Evolutionary conservation across 306 rosid species (phyloP), one percentile per base, ranked within the genome.

Genomic region (Vachellia pachyceras): DNA sequence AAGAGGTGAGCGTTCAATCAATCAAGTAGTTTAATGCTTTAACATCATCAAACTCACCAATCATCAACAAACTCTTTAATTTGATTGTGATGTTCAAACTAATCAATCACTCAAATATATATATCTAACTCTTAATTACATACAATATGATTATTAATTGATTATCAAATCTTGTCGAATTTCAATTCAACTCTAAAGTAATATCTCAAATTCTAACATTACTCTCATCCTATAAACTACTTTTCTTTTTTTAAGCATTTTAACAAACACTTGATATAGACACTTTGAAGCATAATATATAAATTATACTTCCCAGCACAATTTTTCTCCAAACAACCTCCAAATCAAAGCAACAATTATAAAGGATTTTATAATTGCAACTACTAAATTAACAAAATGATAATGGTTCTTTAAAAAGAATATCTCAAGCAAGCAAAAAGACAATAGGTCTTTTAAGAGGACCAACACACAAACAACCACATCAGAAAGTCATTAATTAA

Each of bases 41-140:
- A 11, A 50, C 3, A 50, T 4, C 13, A 50, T 50, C 57, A 50
- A 6, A 5, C 17, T 50, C 22, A 50, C 22, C 57, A 17, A 18
- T 18, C 60, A 52, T 52, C 10, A 52, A 52, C 60, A 52, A 52
- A 52, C 23, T 52, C 60, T 52, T 52, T 52, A 52, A 52, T 52
- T 52, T 52, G 60, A 52, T 52, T 52, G 60, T 52, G 60, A 52
- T 52, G 60, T 52, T 52, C 25, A 52, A 52, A 52, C 60, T 18
- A 52, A 18, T 2, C 60, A 18, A 52, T 52, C 60, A 18, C 60
- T 52, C 60, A n/a, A n/a, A n/a, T n/a, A n/a, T n/a, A n/a, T n/a
- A n/a, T n/a, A n/a, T n/a, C n/a, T n/a, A n/a, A n/a, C n/a, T n/a
- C n/a, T n/a, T n/a, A n/a, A n/a, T n/a, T n/a, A n/a, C n/a, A n/a